These are phyloP conservation scores for Colletotrichum sp. DNA, from an alignment of 2,329 filamentous ascomycete genomes.

Conservation along the genomic window DNA sequence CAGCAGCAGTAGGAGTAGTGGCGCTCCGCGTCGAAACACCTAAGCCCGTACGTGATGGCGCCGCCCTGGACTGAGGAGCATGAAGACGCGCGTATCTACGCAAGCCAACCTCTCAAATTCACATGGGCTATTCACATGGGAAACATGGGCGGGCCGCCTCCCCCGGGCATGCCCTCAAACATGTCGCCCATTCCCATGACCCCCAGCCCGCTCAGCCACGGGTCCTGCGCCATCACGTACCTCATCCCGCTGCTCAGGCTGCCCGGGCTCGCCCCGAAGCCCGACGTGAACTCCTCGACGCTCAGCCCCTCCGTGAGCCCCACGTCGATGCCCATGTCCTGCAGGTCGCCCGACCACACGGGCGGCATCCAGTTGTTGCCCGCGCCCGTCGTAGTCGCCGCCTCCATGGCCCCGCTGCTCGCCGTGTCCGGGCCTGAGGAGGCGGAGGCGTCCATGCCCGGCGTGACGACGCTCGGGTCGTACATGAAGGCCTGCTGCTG, in stretches of 20 bases:
- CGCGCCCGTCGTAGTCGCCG: background rate
- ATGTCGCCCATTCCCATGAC: conserved; percentile 24
- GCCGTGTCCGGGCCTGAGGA: background rate
- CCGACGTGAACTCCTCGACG: conserved; percentile 17
- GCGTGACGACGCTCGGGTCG: conserved; percentile 23
- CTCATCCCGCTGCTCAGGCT: conserved; percentile 30
- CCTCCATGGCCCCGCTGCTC: background rate
- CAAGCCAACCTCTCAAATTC: background rate
- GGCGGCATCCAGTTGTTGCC: background rate
- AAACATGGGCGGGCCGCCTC: conserved; percentile 31
- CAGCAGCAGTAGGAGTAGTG: background rate
- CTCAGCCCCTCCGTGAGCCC: conserved; percentile 16
- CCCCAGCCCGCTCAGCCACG: conserved; percentile 43
- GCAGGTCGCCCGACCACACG: background rate
- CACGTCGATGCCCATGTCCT: conserved; percentile 16
- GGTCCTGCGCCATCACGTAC: conserved; percentile 39
- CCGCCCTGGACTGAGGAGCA: background rate
- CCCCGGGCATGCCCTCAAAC: conserved; percentile 37
- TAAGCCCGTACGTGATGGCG: background rate
- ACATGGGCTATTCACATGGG: conserved; percentile 28
- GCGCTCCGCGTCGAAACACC: background rate
- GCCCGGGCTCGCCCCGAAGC: conserved; percentile 16
- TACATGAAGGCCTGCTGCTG: conserved; percentile 43
- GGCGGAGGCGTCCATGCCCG: background rate
- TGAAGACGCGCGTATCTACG: background rate